Conservation (phyloP, 192 early-diverging fungal genomes). For the Oehlia diaphana region DNA sequence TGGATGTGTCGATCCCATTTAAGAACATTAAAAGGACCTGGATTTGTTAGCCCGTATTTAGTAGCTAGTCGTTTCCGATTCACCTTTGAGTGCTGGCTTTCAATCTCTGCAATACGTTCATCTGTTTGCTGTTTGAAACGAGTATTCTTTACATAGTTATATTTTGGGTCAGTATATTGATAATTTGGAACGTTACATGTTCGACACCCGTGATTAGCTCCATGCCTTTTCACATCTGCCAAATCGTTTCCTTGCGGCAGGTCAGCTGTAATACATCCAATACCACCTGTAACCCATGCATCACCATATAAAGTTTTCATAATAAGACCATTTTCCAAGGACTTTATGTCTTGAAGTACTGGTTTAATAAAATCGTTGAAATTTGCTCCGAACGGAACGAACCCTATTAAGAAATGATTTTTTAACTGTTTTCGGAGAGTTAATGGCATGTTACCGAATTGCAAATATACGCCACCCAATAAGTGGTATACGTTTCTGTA, state of each 20-base stretch:
- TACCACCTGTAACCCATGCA: not conserved
- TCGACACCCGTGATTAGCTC: not conserved
- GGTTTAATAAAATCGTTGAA: not conserved
- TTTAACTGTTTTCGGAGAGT: not conserved
- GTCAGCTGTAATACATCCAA: not conserved
- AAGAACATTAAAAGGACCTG: not conserved
- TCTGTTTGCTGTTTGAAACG: not conserved
- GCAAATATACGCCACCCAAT: not conserved
- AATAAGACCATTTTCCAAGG: not conserved
- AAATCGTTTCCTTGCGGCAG: too few relatives aligned
- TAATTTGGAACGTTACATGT: conserved; percentile 2
- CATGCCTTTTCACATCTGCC: too few relatives aligned
- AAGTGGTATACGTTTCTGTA: conserved; percentile 2
- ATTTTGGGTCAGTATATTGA: not conserved
- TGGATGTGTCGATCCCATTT: not conserved
- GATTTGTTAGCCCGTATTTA: not conserved
- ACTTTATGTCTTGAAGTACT: not conserved
- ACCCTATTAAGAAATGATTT: conserved; percentile 10
- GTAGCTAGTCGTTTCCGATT: too few relatives aligned
- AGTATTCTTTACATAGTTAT: conserved; percentile 4
- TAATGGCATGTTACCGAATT: conserved; percentile 7
- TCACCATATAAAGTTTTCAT: not conserved
- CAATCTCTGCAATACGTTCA: not conserved
- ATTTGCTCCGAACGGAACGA: not conserved
- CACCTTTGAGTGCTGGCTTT: not conserved